A percentile compares a stretch with the other conserved stretches of the same genome.
Conservation (phyloP, 2,329 filamentous ascomycete species). For the Microdochium paspali region DNA sequence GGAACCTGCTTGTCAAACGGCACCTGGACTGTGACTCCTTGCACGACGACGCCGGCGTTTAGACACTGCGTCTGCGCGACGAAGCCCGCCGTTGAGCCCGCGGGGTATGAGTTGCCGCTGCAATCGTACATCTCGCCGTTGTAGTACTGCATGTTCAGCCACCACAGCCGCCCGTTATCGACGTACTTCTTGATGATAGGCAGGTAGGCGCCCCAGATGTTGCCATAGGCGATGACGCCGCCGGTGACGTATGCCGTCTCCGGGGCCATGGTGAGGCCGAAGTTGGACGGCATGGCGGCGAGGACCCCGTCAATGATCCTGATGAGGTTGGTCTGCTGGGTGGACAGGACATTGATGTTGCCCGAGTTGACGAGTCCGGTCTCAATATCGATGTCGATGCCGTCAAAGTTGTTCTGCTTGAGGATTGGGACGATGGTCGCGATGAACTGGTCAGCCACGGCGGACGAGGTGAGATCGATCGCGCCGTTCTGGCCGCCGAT, state of each 20-base stretch:
- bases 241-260: conserved; percentile 26
- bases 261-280: conserved; percentile 42
- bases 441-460: conserved; percentile 23
- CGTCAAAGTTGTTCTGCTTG: conserved; percentile 24
- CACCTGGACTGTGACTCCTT: conserved; percentile 20
- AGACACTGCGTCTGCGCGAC: conserved; percentile 25
- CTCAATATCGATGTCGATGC: conserved; percentile 26
- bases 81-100: conserved; percentile 21
- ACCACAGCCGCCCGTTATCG: conserved; percentile 25
- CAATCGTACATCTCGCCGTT: conserved; percentile 27
- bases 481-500: conserved; percentile 23
- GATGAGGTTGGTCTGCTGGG: conserved; percentile 22
- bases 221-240: conserved; percentile 18
- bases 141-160: conserved; percentile 28
- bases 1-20: conserved; percentile 24
- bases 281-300: conserved; percentile 42
- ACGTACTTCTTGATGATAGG: conserved; percentile 26
- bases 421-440: conserved; percentile 23
- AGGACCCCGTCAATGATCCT: conserved; percentile 25
- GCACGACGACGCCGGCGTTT: conserved; percentile 19
- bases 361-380: conserved; percentile 19
- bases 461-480: conserved; percentile 20
- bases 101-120: conserved; percentile 19
- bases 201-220: conserved; percentile 25
- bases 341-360: conserved; percentile 18